phyloP scores from a whole-genome alignment of 495 filamentous ascomycete species.

The Daldinia childiae region DNA sequence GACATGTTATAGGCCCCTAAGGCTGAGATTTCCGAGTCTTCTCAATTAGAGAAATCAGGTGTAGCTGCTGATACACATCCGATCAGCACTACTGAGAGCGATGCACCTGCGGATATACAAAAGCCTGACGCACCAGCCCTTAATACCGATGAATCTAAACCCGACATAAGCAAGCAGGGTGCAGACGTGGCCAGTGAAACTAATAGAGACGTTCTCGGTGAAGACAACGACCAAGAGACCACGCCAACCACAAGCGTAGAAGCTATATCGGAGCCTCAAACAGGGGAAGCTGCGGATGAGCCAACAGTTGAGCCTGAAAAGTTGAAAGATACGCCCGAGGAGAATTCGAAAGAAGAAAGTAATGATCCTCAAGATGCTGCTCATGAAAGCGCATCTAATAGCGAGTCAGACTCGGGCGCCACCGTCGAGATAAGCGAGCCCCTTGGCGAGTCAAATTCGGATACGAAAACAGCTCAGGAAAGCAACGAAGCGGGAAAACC shows the following conservation, averaged over 20 bases:
- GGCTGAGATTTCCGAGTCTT: neutral
- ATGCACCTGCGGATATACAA: neutral
- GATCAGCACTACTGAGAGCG: neutral
- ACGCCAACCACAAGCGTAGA: neutral
- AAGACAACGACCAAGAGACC: neutral
- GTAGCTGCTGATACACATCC: slow-evolving; percentile 9
- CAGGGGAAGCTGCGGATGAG: slow-evolving; percentile 1
- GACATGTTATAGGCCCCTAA: slow-evolving; percentile 4
- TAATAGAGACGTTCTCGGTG: neutral
- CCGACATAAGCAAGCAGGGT: slow-evolving; percentile 4
- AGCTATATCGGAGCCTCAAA: slow-evolving; percentile 6
- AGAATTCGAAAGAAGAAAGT: neutral
- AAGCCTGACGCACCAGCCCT: neutral
- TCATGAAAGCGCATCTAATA: neutral
- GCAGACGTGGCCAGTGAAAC: neutral
- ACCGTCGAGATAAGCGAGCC: slow-evolving; percentile 1
- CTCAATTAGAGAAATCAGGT: slow-evolving; percentile 16
- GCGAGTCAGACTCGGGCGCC: neutral
- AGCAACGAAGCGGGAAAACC: neutral
- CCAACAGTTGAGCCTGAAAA: neutral
- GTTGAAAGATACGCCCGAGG: neutral
- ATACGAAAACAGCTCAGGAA: neutral
- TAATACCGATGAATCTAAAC: slow-evolving; percentile 8
- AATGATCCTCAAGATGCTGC: neutral
- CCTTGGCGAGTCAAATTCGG: neutral